Base-by-base conservation (phyloP, 768 basidiomycete species). In the Albatrellus ellisii region DNA sequence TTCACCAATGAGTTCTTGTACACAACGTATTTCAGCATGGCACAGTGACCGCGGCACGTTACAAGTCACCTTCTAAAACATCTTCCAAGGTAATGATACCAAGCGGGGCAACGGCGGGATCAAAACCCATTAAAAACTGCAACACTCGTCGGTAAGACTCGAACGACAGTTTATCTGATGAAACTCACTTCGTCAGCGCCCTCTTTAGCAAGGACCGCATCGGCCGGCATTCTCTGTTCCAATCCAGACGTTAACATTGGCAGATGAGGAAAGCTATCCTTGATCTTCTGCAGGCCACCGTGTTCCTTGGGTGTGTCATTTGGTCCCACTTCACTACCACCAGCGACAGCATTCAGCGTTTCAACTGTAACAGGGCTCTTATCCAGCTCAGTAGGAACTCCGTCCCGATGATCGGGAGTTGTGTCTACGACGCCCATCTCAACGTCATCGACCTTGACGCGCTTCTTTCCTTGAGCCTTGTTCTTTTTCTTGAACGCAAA, bases 61-160 rank as follows among this genome's bases (percentile, higher is more conserved):
- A 7, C 15, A 29, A 52, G 54, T 17, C 39, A 81, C 84, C 84
- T 73, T 94, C 90, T 8, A 94, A 67, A 7, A 94, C 85, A 49
- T 94, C 90, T 60, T 94, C 90, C 2, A 94, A 69, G 0, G 90
- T 94, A 46, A 94, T 91, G 52, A 94, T 88, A 38, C 90, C 90
- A 20, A 91, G 66, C 2, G 87, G 88, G 67, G 80, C 81, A 26
- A 89, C 68, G 15, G 79, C 76, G 0, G 80, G 84, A 56, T 91
- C 87, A 41, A 89, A 72, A 29, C 72, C 72, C 64, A 82, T 79
- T 57, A 92, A 64, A 62, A 90, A 89, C 75, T 85, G 52, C 1
- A 12, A 15, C 6, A 1, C 18, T 8, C 35, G 24, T 5, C 25
- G 2, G 42, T 15, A 18, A 32, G 35, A 5, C 27, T 18, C 22